A percentile compares a stretch with the other conserved stretches of the same genome.
Evolutionary conservation across 768 basidiomycete genomes (phyloP).

Genomic region (Boletus coccyginus): DNA sequence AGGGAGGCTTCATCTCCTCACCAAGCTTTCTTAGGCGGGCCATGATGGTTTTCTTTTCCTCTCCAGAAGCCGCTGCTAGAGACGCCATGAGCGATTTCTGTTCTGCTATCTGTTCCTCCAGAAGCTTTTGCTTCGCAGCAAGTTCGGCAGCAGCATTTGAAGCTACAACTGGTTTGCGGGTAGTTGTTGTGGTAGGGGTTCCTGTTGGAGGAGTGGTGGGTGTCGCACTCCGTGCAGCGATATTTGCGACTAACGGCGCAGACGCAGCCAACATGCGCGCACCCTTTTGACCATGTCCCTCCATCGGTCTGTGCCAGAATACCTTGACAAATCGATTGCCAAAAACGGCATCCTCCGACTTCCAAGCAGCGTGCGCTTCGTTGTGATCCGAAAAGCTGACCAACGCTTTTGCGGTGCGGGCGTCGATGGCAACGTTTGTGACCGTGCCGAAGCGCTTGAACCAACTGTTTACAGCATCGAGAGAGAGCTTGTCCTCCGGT

Average conservation of each 20-base stretch:
- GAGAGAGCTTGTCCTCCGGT: conserved; percentile 75
- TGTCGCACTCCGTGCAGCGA: conserved; percentile 48
- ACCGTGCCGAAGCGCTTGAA: conserved; percentile 92
- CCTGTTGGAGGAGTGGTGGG: conserved; percentile 38
- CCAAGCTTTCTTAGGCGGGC: conserved; percentile 68
- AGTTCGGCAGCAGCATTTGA: conserved; percentile 46
- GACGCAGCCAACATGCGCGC: conserved; percentile 78
- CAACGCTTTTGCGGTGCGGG: conserved; percentile 69
- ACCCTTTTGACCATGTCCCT: conserved; percentile 82
- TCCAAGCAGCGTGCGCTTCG: conserved; percentile 88
- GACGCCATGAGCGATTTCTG: conserved; percentile 83
- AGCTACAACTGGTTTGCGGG: conserved; percentile 38
- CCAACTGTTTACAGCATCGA: conserved; percentile 79
- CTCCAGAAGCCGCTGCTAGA: conserved; percentile 56
- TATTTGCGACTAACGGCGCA: conserved; percentile 69
- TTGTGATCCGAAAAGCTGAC: conserved; percentile 83
- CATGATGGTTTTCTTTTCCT: conserved; percentile 82
- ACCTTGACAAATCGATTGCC: conserved; percentile 93
- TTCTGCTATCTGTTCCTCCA: conserved; percentile 83
- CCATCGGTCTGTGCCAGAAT: conserved; percentile 93
- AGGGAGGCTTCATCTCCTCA: conserved; percentile 66
- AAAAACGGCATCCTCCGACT: conserved; percentile 92
- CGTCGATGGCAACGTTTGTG: conserved; percentile 88
- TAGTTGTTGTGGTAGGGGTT: conserved; percentile 21
- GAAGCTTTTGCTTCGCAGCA: conserved; percentile 69